These are phyloP conservation scores for Discostella stelligeroides DNA, from an alignment of 108 stramenopile species.

Conservation along the genomic window DNA sequence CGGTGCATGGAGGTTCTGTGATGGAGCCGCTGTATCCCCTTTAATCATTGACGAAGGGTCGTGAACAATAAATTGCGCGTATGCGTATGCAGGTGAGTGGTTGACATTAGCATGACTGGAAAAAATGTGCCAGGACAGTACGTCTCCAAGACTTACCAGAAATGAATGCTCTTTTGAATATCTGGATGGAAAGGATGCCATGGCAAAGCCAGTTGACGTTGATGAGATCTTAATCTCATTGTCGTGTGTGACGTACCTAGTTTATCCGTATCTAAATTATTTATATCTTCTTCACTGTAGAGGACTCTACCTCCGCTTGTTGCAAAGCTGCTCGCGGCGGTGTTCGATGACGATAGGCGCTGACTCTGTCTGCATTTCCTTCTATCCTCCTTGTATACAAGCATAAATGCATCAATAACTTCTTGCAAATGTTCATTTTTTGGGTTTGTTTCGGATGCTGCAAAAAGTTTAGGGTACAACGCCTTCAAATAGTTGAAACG, in stretches of 20 bases:
- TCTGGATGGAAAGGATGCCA: conserved; percentile 53
- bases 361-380: conserved; percentile 33
- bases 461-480: not conserved
- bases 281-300: too few relatives aligned
- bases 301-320: too few relatives aligned
- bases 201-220: conserved; percentile 29
- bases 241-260: too few relatives aligned
- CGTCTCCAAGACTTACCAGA: conserved; percentile 24
- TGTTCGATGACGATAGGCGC: not conserved
- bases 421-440: conserved; percentile 45
- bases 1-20: conserved; percentile 86
- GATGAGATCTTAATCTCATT: not conserved
- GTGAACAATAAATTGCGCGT: not conserved
- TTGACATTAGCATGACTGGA: conserved; percentile 50
- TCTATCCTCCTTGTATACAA: conserved; percentile 24
- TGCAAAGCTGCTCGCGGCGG: conserved; percentile 18
- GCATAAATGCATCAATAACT: conserved; percentile 39
- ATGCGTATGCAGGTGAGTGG: conserved; percentile 38
- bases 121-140: too few relatives aligned
- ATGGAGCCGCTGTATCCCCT: conserved; percentile 79
- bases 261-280: too few relatives aligned
- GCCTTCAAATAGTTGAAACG: not conserved
- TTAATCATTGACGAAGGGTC: too few relatives aligned
- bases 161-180: conserved; percentile 45
- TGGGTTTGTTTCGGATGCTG: conserved; percentile 31